Percentiles rank a stretch among this genome's conserved stretches.
Conservation (phyloP, 441 rosid genomes). For the Croton setiger region DNA sequence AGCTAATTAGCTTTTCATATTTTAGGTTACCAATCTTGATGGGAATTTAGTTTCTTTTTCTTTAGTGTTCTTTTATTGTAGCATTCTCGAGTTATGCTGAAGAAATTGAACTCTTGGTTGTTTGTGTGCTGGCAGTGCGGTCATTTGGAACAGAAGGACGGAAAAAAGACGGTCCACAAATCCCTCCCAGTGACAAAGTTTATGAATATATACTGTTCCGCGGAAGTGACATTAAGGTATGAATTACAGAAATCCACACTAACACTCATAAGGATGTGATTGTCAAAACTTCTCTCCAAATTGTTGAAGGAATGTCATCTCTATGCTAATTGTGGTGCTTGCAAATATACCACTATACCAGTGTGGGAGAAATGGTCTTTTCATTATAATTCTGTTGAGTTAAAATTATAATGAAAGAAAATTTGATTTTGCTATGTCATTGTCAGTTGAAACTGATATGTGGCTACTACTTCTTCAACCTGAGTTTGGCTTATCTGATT, state of each 20-base stretch:
- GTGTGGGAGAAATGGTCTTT: no score
- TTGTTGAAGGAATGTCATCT: background rate
- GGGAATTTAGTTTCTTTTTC: background rate
- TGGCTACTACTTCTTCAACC: background rate
- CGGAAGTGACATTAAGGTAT: slow-evolving; percentile 95
- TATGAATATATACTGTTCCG: slow-evolving; percentile 90
- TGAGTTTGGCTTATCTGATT: background rate
- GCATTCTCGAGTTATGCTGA: background rate
- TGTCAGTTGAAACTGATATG: background rate
- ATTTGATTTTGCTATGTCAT: background rate
- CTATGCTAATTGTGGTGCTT: background rate
- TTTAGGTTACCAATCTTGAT: background rate
- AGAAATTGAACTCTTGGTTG: background rate
- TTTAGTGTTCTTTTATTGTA: background rate
- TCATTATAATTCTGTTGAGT: background rate
- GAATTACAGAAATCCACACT: background rate
- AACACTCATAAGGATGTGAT: background rate
- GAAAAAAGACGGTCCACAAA: slow-evolving; percentile 83
- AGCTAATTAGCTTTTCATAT: background rate
- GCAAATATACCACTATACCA: background rate
- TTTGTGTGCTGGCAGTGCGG: slow-evolving; percentile 47
- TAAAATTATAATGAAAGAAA: background rate
- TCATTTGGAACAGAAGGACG: slow-evolving; percentile 98
- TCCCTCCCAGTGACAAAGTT: slow-evolving; percentile 68
- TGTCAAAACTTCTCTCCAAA: slow-evolving; percentile 2